Conservation (phyloP, 176 grass and related monocot species). For the Themeda triandra region DNA sequence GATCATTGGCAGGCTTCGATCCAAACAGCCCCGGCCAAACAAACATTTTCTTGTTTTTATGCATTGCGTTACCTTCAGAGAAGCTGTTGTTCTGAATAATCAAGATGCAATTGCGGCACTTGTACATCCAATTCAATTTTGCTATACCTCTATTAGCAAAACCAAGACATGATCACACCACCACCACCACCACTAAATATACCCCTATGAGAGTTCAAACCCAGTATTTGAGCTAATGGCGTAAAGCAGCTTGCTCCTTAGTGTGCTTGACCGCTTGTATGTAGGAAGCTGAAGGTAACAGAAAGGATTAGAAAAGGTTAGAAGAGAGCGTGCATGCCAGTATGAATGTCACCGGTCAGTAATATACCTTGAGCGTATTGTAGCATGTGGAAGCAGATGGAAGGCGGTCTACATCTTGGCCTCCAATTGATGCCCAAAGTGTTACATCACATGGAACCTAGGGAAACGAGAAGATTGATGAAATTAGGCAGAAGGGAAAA, state of each 20-base stretch:
- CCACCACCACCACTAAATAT: background rate
- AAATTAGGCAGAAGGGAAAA: background rate
- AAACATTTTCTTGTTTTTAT: background rate
- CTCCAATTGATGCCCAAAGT: constrained; percentile 89
- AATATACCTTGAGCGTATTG: constrained; percentile 85
- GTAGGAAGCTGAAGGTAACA: constrained; percentile 62
- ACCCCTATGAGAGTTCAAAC: constrained; percentile 79
- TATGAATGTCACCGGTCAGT: background rate
- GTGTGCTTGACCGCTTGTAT: constrained; percentile 76
- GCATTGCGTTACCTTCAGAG: background rate
- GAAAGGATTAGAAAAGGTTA: background rate
- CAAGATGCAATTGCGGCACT: background rate
- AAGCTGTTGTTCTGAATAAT: background rate
- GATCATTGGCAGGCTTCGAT: too few species aligned
- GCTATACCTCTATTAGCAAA: constrained; percentile 47
- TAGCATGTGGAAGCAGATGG: constrained; percentile 98
- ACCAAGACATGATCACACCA: background rate
- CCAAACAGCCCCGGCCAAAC: too few species aligned
- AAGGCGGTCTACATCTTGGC: constrained; percentile 91
- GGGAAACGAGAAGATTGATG: background rate
- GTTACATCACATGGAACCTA: constrained; percentile 88
- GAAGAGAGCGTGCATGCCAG: background rate
- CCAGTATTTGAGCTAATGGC: constrained; percentile 85
- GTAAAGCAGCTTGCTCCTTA: constrained; percentile 90
- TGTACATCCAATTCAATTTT: constrained; percentile 19